These are phyloP conservation scores for Closterium sp. DNA, from an alignment of 139 green algal species.

Conservation along the genomic window DNA sequence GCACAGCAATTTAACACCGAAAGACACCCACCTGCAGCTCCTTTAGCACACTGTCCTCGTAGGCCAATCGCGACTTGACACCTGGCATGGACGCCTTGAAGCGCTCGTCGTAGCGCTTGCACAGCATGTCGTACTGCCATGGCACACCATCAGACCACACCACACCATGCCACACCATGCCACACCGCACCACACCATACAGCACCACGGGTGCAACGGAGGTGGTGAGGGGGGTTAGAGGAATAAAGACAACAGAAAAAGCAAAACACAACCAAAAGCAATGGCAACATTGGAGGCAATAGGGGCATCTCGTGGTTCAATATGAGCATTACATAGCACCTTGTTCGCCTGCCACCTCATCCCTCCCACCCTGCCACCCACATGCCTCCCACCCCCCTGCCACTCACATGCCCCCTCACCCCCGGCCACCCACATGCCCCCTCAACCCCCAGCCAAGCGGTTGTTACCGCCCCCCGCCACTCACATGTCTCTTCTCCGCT, in stretches of 20 bases:
- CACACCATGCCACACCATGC: too few species aligned
- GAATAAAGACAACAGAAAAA: not conserved
- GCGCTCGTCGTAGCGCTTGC: constrained; percentile 46
- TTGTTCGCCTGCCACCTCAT: too few species aligned
- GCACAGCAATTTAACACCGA: too few species aligned
- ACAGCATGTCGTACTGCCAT: constrained; percentile 1
- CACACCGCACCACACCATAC: too few species aligned
- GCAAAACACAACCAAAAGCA: not conserved
- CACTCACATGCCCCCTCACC: not conserved
- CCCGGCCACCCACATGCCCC: not conserved
- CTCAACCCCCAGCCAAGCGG: too few species aligned
- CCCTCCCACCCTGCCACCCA: not conserved
- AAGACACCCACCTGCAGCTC: constrained; percentile 17
- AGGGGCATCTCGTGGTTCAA: not conserved
- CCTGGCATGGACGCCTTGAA: constrained; percentile 30
- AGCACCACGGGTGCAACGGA: too few species aligned
- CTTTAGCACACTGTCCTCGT: constrained; percentile 24
- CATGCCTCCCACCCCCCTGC: not conserved
- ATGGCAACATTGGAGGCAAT: not conserved
- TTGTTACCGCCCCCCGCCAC: not conserved
- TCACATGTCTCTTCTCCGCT: constrained; percentile 37
- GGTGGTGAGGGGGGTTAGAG: not conserved
- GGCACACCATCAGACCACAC: too few species aligned
- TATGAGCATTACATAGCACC: not conserved
- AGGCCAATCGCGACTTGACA: constrained; percentile 8